Base-by-base conservation (phyloP, 352 stramenopile genomes). In the Plasmopara halstedii region DNA sequence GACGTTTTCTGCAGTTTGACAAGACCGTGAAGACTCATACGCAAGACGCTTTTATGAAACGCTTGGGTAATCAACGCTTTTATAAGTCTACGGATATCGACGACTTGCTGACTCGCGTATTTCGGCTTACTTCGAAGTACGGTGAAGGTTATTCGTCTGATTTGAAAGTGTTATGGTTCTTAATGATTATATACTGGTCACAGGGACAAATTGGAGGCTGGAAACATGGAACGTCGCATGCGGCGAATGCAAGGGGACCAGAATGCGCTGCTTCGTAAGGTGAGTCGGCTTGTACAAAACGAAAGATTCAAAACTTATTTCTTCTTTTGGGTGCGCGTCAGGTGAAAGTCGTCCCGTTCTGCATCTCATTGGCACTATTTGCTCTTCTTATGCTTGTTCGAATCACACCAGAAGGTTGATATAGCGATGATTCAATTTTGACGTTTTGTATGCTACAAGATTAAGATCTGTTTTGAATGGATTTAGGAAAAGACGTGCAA, bases 171-270 rank as follows among this genome's bases (percentile, higher is more conserved):
- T 10, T 2, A 29, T 29, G 11, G 6, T 18, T 7, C 15, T 17
- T 1, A 35, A 15, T 18, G 31, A 35, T 35, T 13, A 18, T 8
- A 17, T 35, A 35, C n/a, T 55, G 32, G 18, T 27, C 21, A 7
- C 8, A 87, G 75, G 44, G 82, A 94, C 53, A 94, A 94, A 34
- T 61, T 94, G 18, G 82, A 94, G 46, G 69, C 77, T 18, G 82
- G 82, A n/a, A 94, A 91, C 56, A 87, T 94, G 73, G 82, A 94
- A 27, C 70, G 74, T 6, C 77, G 82, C 8, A 73, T 91, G 37
- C 75, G 81, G 45, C 77, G 79, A 42, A 84, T 88, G 72, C 76
- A 89, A 26, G 78, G 82, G 19, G 78, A 91, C 46, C 76, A 93
- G 49, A 64, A 93, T 67, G 85, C 78, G 42, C 58, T 93, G 21